These are phyloP conservation scores for Yarrowia sp. DNA, from an alignment of 805 yeast genomes.

Conservation along the genomic window DNA sequence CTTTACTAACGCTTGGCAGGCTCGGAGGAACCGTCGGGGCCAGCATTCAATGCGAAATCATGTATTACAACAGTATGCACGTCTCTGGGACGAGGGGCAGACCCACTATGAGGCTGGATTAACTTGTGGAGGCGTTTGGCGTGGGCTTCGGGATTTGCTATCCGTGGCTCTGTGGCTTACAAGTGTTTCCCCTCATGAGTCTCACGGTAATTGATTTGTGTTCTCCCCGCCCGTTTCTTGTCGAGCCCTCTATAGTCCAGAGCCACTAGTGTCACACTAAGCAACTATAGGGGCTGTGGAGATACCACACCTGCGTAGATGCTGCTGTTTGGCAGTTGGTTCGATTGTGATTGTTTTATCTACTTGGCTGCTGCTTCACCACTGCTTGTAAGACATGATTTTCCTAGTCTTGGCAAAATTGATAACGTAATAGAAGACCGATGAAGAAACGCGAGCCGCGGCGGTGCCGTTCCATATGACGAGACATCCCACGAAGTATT, in stretches of 20 bases:
- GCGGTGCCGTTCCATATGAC: neutral
- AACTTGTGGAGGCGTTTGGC: neutral
- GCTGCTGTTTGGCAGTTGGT: neutral
- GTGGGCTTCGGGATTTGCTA: neutral
- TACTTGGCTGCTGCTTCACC: too few species aligned
- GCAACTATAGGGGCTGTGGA: neutral
- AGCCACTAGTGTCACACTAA: neutral
- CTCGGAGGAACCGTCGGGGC: too few species aligned
- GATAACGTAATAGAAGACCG: neutral
- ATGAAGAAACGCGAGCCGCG: neutral
- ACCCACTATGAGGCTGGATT: neutral
- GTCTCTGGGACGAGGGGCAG: neutral
- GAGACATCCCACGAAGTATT: neutral
- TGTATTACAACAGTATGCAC: too few species aligned
- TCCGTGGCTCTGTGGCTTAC: neutral
- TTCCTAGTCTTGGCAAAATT: neutral
- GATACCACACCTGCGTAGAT: neutral
- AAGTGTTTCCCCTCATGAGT: neutral
- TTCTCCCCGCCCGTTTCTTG: neutral
- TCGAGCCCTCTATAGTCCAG: neutral
- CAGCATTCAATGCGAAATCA: too few species aligned
- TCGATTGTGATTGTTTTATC: neutral
- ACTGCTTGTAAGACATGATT: neutral
- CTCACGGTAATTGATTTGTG: constrained; percentile 2
- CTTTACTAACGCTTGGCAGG: neutral